phyloP scores from a whole-genome alignment of 2,329 filamentous ascomycete genomes.

The Botrytis sinoallii region DNA sequence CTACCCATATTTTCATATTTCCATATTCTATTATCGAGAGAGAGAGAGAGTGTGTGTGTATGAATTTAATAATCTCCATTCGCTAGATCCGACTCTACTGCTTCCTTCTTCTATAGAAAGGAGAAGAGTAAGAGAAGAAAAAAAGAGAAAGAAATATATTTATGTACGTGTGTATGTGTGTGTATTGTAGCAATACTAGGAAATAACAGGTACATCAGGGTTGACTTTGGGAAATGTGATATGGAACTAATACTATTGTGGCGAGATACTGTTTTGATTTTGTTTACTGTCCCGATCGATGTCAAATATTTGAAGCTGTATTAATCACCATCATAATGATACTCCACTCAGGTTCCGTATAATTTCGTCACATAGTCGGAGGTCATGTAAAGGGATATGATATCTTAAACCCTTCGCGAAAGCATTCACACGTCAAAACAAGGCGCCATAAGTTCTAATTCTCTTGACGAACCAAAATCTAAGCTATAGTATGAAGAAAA shows the following conservation, averaged over 20 bases:
- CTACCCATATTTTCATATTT: no score
- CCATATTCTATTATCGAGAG: no score
- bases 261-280: neutral
- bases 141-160: neutral
- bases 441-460: neutral
- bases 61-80: no score
- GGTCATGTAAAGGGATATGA: neutral
- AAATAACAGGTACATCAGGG: neutral
- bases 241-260: neutral
- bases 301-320: neutral
- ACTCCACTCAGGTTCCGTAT: neutral
- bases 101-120: no score
- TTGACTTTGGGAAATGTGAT: no score
- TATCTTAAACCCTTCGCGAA: neutral
- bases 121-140: neutral
- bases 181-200: neutral
- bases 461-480: neutral
- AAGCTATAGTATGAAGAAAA: neutral
- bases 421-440: neutral
- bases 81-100: no score
- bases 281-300: neutral
- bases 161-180: accelerated
- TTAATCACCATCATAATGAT: neutral
- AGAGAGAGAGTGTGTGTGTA: no score
- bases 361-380: neutral